Percentiles rank a stretch among this genome's conserved stretches.
These are phyloP conservation scores for Trichoderma asperellum DNA, from an alignment of 2,329 filamentous ascomycete genomes.

Conservation along the genomic window DNA sequence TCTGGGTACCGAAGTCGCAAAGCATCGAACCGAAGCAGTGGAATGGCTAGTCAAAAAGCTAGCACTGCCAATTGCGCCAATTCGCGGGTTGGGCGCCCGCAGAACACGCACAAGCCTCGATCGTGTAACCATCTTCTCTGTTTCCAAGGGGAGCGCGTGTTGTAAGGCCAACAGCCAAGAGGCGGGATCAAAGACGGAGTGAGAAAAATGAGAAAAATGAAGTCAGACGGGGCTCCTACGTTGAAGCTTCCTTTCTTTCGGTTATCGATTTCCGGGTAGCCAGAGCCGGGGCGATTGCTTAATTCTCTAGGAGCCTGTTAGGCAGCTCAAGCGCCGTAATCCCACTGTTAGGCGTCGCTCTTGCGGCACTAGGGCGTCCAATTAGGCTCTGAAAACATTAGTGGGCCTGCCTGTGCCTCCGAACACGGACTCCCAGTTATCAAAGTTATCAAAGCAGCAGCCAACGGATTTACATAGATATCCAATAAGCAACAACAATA, in stretches of 20 bases:
- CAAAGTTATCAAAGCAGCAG: neutral
- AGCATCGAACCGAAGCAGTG: conserved; percentile 32
- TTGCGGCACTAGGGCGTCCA: neutral
- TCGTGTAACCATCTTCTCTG: conserved; percentile 32
- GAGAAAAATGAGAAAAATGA: neutral
- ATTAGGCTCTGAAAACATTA: neutral
- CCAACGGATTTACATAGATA: neutral
- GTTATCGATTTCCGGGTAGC: conserved; percentile 16
- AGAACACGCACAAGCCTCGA: conserved; percentile 31
- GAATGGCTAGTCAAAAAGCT: neutral
- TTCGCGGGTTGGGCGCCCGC: conserved; percentile 28
- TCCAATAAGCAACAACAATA: neutral
- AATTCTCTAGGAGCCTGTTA: neutral
- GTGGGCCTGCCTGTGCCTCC: conserved; percentile 22
- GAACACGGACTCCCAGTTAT: conserved; percentile 18
- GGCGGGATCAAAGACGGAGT: neutral
- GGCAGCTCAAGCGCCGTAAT: neutral
- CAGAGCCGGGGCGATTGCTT: conserved; percentile 6
- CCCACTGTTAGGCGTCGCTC: neutral
- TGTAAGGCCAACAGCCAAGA: neutral
- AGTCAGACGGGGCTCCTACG: conserved; percentile 1
- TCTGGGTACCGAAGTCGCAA: conserved; percentile 40
- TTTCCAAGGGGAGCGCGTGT: neutral
- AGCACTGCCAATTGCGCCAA: conserved; percentile 19
- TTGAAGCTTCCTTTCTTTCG: conserved; percentile 20